Evolutionary conservation across 495 filamentous ascomycete species (phyloP).

Genomic region (Cryomyces antarcticus): DNA sequence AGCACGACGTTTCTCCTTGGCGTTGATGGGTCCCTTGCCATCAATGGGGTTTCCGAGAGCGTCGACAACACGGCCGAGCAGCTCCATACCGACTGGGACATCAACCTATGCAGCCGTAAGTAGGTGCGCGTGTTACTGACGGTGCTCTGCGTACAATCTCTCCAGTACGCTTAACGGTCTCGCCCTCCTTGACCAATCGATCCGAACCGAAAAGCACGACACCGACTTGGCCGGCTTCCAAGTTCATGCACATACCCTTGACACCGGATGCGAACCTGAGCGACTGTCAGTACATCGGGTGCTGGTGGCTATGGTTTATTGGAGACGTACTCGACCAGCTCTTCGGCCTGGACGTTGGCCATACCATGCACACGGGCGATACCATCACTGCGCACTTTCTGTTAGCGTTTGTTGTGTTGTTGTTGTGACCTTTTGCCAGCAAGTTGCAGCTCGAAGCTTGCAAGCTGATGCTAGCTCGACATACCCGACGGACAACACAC

Average conservation of each 20-base stretch:
- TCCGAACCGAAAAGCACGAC: conserved; percentile 99
- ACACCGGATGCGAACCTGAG: conserved; percentile 89
- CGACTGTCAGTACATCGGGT: conserved; percentile 19
- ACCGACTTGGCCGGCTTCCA: conserved; percentile 99
- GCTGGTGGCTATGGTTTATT: not conserved
- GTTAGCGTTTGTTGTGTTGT: conserved; percentile 17
- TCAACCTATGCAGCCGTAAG: conserved; percentile 48
- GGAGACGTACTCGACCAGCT: conserved; percentile 89
- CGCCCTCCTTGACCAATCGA: conserved; percentile 98
- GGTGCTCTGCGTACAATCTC: conserved; percentile 59
- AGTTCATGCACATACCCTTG: conserved; percentile 99
- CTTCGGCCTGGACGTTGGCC: conserved; percentile 99
- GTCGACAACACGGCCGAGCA: conserved; percentile 96
- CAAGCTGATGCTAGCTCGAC: conserved; percentile 18
- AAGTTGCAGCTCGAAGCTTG: not conserved
- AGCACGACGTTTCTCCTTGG: conserved; percentile 81
- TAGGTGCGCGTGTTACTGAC: not conserved
- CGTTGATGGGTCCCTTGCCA: conserved; percentile 90
- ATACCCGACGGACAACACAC: conserved; percentile 98
- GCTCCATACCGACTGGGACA: conserved; percentile 78
- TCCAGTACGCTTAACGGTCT: conserved; percentile 98
- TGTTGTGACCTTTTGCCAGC: not conserved
- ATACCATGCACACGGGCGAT: conserved; percentile 99
- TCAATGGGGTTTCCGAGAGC: conserved; percentile 98
- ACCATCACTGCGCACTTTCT: conserved; percentile 60